phyloP scores from a whole-genome alignment of 768 basidiomycete species.

The Phylloporus rhodoxanthus region DNA sequence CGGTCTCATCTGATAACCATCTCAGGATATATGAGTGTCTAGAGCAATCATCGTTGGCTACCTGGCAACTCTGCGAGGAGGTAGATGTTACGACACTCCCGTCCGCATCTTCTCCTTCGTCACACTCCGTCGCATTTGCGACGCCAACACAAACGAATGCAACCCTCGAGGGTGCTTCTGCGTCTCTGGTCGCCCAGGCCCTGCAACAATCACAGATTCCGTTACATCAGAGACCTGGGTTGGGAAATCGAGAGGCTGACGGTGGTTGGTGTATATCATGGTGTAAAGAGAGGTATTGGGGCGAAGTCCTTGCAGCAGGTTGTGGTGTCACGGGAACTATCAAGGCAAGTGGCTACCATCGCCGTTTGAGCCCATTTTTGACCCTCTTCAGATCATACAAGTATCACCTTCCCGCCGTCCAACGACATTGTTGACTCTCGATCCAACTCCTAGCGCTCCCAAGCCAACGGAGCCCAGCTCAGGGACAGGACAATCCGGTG shows the following conservation, averaged over 20 bases:
- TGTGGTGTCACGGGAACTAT: slow-evolving; percentile 67
- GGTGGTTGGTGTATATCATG: slow-evolving; percentile 93
- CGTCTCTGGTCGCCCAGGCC: slow-evolving; percentile 59
- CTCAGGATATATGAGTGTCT: slow-evolving; percentile 89
- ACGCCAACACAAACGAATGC: slow-evolving; percentile 65
- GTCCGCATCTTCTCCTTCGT: slow-evolving; percentile 33
- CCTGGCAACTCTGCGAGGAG: slow-evolving; percentile 73
- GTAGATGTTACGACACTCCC: slow-evolving; percentile 64
- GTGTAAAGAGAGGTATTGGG: slow-evolving; percentile 97
- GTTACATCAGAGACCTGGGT: slow-evolving; percentile 35
- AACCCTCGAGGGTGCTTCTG: slow-evolving; percentile 48
- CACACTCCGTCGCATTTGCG: slow-evolving; percentile 55
- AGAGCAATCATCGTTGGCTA: slow-evolving; percentile 62
- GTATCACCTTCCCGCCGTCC: slow-evolving; percentile 65
- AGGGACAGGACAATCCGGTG: slow-evolving; percentile 20
- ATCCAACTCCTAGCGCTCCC: slow-evolving; percentile 32
- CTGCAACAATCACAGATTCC: slow-evolving; percentile 46
- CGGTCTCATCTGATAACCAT: slow-evolving; percentile 81
- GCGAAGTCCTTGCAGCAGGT: slow-evolving; percentile 76
- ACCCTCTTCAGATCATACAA: slow-evolving; percentile 58
- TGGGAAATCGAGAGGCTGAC: slow-evolving; percentile 72
- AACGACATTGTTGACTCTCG: slow-evolving; percentile 51
- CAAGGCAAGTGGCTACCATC: slow-evolving; percentile 47
- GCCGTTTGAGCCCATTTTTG: background rate
- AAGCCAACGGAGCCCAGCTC: slow-evolving; percentile 19